Percentiles rank a stretch among this genome's conserved stretches.
phyloP scores from a whole-genome alignment of 805 yeast genomes.

The Tetrapisispora fleetii region DNA sequence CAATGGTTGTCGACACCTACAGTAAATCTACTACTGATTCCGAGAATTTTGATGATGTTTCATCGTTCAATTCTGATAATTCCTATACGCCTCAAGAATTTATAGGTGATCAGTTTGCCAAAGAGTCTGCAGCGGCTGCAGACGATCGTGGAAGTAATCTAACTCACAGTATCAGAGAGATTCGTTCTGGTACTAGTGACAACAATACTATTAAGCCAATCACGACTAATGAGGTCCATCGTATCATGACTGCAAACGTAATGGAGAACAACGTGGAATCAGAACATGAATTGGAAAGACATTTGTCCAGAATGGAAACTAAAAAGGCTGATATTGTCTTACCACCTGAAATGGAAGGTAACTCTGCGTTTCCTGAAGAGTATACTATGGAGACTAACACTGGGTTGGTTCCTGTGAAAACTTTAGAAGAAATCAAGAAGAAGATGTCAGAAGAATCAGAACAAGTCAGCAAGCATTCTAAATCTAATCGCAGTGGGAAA shows the following conservation, averaged over 20 bases:
- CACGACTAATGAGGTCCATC: constrained; percentile 11
- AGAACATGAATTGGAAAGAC: constrained; percentile 11
- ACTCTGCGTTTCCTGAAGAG: constrained; percentile 71
- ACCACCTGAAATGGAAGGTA: background rate
- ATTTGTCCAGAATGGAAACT: background rate
- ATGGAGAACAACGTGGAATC: constrained; percentile 18
- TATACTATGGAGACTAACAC: constrained; percentile 80
- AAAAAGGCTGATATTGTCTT: background rate
- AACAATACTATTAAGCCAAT: constrained; percentile 9
- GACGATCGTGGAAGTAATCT: background rate
- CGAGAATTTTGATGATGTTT: constrained; percentile 18
- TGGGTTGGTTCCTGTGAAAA: constrained; percentile 74
- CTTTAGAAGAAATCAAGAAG: constrained; percentile 31
- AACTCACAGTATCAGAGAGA: background rate
- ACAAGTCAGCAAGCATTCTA: background rate
- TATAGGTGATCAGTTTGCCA: constrained; percentile 7
- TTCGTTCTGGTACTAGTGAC: constrained; percentile 8
- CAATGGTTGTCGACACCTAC: background rate
- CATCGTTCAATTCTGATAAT: constrained; percentile 22
- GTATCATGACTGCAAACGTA: constrained; percentile 17
- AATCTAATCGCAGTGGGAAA: background rate
- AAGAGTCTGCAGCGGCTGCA: background rate
- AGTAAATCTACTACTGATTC: constrained; percentile 7
- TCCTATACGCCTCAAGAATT: constrained; percentile 21
- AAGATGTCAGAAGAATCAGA: background rate